phyloP scores from a whole-genome alignment of 768 basidiomycete species.

The Tubosaeta sp. region DNA sequence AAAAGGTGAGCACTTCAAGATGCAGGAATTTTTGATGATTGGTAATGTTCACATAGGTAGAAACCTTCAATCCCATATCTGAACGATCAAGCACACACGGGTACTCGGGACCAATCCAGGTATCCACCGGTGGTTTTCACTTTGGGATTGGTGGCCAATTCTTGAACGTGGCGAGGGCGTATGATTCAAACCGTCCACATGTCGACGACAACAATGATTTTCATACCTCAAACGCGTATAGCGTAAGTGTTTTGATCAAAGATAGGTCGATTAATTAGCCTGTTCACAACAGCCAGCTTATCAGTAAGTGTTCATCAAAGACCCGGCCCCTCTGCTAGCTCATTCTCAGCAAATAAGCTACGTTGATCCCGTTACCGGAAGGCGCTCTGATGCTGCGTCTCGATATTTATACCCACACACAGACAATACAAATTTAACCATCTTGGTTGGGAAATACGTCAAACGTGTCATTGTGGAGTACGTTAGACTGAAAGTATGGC shows the following conservation, averaged over 20 bases:
- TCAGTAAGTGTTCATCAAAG: conserved; percentile 11
- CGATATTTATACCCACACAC: conserved; percentile 34
- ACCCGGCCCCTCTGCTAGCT: conserved; percentile 1
- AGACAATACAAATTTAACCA: conserved; percentile 27
- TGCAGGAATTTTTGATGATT: no score
- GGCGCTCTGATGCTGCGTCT: conserved; percentile 32
- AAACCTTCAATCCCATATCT: conserved; percentile 32
- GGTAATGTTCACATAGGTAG: conserved; percentile 6
- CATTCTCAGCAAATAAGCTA: conserved; percentile 37
- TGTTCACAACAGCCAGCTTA: conserved; percentile 8
- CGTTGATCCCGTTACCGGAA: conserved; percentile 40
- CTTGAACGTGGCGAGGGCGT: conserved; percentile 40
- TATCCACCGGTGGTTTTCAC: conserved; percentile 15
- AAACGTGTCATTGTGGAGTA: conserved; percentile 37
- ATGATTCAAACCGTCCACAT: conserved; percentile 43
- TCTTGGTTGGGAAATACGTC: conserved; percentile 32
- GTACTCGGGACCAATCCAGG: conserved; percentile 28
- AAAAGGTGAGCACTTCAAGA: no score
- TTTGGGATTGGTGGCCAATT: conserved; percentile 36
- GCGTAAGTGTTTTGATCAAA: conserved; percentile 11
- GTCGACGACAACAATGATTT: conserved; percentile 50
- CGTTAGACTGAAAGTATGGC: neutral
- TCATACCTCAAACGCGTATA: conserved; percentile 22
- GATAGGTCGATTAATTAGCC: neutral
- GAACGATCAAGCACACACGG: conserved; percentile 30